These are phyloP conservation scores for Petunia axillaris DNA, from an alignment of 257 asterid species.

Conservation along the genomic window DNA sequence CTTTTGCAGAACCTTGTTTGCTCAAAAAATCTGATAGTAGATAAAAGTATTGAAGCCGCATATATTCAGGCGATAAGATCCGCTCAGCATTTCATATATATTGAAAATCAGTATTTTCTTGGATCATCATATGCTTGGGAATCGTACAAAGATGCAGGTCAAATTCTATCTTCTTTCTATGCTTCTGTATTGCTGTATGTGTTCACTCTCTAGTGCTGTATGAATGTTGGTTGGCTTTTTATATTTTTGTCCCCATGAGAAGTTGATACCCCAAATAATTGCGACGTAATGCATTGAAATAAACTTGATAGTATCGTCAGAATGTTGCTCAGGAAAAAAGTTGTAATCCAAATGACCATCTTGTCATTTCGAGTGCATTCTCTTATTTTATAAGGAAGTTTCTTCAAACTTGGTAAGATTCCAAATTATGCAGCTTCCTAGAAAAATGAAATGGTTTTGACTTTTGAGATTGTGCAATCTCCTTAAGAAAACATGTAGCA, in stretches of 20 bases:
- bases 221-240: not conserved
- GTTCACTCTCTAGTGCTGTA: not conserved
- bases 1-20: conserved; percentile 66
- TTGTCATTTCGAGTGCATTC: not conserved
- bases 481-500: not conserved
- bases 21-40: conserved; percentile 73
- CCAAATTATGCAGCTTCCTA: conserved; percentile 9
- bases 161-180: conserved; percentile 27
- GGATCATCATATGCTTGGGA: conserved; percentile 96
- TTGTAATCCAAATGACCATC: no score
- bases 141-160: conserved; percentile 84
- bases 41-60: conserved; percentile 84
- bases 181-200: not conserved
- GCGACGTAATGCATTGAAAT: conserved; percentile 12
- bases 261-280: not conserved
- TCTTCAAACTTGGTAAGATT: not conserved
- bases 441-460: conserved; percentile 7
- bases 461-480: conserved; percentile 11
- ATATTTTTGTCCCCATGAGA: conserved; percentile 6
- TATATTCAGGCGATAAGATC: conserved; percentile 93
- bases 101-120: conserved; percentile 90
- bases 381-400: not conserved
- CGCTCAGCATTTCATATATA: conserved; percentile 84
- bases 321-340: no score
- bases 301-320: no score